These are phyloP conservation scores for Suhomyces taliae DNA, from an alignment of 1,139 yeast genomes.

Conservation along the genomic window DNA sequence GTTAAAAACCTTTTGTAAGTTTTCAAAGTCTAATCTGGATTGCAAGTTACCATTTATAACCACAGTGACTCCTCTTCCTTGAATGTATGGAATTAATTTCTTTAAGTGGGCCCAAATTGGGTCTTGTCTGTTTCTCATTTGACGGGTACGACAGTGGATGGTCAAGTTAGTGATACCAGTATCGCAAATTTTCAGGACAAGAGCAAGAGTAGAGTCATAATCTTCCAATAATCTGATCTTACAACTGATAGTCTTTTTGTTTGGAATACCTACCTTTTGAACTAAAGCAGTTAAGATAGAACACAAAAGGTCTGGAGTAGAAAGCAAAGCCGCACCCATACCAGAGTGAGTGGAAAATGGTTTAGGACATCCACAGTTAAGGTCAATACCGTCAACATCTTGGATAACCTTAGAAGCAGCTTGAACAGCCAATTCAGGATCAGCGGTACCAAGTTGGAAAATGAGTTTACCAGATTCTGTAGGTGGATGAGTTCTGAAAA, in stretches of 20 bases:
- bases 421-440: slow-evolving; percentile 78
- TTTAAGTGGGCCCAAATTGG: slow-evolving; percentile 71
- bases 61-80: slow-evolving; percentile 63
- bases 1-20: slow-evolving; percentile 50
- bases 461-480: slow-evolving; percentile 65
- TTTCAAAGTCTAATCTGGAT: slow-evolving; percentile 53
- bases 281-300: slow-evolving; percentile 69
- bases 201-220: slow-evolving; percentile 53
- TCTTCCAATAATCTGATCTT: slow-evolving; percentile 77
- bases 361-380: slow-evolving; percentile 96
- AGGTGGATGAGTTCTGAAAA: slow-evolving; percentile 70
- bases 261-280: slow-evolving; percentile 73
- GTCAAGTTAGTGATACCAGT: slow-evolving; percentile 88
- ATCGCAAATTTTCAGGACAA: slow-evolving; percentile 62
- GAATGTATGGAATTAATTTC: slow-evolving; percentile 62
- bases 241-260: slow-evolving; percentile 79
- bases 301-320: slow-evolving; percentile 76
- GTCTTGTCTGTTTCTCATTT: slow-evolving; percentile 84
- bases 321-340: slow-evolving; percentile 92
- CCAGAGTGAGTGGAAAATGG: slow-evolving; percentile 88
- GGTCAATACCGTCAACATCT: slow-evolving; percentile 91
- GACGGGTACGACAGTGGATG: slow-evolving; percentile 85
- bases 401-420: slow-evolving; percentile 79
- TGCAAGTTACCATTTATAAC: slow-evolving; percentile 79
- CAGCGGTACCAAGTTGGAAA: slow-evolving; percentile 88